These are phyloP conservation scores for Colletotrichum neosansevieriae DNA, from an alignment of 2,329 filamentous ascomycete genomes.

Conservation along the genomic window DNA sequence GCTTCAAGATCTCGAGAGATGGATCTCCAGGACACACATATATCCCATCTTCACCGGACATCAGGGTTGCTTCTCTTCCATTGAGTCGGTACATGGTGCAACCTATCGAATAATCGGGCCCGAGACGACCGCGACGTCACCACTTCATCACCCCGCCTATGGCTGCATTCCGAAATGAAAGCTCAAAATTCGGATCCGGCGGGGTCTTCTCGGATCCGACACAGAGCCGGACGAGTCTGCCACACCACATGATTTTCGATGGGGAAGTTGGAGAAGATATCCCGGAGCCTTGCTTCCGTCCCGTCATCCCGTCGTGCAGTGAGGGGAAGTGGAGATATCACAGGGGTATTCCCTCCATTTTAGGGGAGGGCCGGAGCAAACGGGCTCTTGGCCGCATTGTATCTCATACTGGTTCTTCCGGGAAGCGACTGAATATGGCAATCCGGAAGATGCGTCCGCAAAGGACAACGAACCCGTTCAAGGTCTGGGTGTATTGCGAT, in stretches of 20 bases:
- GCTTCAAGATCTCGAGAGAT: not conserved
- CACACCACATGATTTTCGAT: no score
- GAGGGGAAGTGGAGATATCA: constrained; percentile 20
- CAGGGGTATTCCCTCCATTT: not conserved
- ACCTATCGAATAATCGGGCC: not conserved
- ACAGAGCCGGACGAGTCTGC: no score
- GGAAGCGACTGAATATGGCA: constrained; percentile 43
- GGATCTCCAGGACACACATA: not conserved
- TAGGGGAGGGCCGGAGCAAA: constrained; percentile 16
- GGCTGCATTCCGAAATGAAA: no score
- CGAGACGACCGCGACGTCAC: not conserved
- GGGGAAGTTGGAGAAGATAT: constrained; percentile 5
- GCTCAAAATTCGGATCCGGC: no score
- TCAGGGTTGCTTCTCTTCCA: constrained; percentile 9
- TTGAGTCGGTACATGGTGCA: not conserved
- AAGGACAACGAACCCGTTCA: constrained; percentile 48
- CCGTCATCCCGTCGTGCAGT: constrained; percentile 24
- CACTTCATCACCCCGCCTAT: not conserved
- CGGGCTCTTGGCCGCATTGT: constrained; percentile 10
- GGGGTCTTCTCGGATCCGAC: no score
- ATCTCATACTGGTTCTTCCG: constrained; percentile 3
- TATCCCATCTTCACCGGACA: not conserved
- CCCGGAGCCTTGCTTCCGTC: constrained; percentile 7
- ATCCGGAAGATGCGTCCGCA: constrained; percentile 48
- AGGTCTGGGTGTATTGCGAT: constrained; percentile 22